Conservation (phyloP, 208 protist genomes). For the Acanthamoeba sp. region DNA sequence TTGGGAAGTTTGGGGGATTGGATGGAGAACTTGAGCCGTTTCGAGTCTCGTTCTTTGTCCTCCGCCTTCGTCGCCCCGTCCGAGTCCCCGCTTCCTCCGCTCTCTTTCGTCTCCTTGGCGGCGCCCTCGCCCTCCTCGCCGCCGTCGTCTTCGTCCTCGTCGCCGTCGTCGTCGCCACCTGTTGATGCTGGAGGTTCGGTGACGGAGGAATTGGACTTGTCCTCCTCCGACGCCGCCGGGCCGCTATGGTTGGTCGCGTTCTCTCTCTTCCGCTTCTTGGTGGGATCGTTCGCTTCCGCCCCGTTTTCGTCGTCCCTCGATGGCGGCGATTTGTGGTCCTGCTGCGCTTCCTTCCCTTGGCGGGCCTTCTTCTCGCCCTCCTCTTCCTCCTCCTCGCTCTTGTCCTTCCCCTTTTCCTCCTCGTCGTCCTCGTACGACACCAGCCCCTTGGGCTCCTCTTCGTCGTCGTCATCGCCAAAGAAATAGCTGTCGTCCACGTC, state of each 20-base stretch:
- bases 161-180: neutral
- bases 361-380: neutral
- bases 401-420: neutral
- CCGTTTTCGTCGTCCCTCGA: neutral
- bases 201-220: neutral
- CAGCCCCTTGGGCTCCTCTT: neutral
- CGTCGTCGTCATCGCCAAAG: constrained; percentile 34
- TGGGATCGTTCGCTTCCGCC: neutral
- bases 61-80: neutral
- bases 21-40: constrained; percentile 65
- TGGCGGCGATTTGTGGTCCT: constrained; percentile 40
- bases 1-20: constrained; percentile 45
- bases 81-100: neutral
- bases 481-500: constrained; percentile 53
- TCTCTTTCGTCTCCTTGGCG: neutral
- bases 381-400: neutral
- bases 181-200: too few relatives aligned
- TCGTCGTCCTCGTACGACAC: constrained; percentile 44
- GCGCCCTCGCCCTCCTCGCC: neutral
- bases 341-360: neutral
- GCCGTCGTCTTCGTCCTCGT: neutral
- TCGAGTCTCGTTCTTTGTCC: constrained; percentile 47
- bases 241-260: neutral
- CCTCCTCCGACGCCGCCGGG: neutral
- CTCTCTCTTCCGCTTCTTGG: constrained; percentile 20